phyloP scores from a whole-genome alignment of 352 stramenopile genomes.

The Globisporangium recalcitrans region DNA sequence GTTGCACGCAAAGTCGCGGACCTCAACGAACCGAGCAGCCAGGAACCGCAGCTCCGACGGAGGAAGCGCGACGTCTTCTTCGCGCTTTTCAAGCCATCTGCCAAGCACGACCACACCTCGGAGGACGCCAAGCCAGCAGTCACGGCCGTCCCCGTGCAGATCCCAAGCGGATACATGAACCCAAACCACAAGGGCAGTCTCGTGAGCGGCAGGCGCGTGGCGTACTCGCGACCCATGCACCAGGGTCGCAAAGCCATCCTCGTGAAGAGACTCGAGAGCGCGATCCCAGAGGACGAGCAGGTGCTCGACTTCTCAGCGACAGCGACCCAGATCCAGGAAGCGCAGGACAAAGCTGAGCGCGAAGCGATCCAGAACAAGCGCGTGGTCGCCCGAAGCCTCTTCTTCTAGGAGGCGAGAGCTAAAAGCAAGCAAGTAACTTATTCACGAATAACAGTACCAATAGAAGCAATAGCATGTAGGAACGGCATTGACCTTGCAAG shows the following conservation, averaged over 20 bases:
- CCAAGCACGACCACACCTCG: background rate
- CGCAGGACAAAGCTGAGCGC: background rate
- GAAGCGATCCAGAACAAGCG: background rate
- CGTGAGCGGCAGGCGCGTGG: slow-evolving; percentile 14
- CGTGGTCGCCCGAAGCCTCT: slow-evolving; percentile 3
- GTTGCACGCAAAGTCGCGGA: slow-evolving; percentile 1
- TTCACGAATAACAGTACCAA: background rate
- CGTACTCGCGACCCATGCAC: slow-evolving; percentile 15
- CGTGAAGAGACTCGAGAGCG: background rate
- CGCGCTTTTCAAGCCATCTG: slow-evolving; percentile 10
- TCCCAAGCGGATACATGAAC: slow-evolving; percentile 12
- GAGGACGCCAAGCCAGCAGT: background rate
- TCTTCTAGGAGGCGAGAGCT: background rate
- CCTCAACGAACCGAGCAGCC: background rate
- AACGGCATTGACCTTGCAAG: too few relatives aligned
- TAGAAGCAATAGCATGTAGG: too few relatives aligned
- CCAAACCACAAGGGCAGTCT: slow-evolving; percentile 8
- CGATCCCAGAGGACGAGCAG: slow-evolving; percentile 11
- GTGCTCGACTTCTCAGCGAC: slow-evolving; percentile 9
- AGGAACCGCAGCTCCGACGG: background rate
- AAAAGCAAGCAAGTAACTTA: background rate
- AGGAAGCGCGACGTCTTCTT: slow-evolving; percentile 16
- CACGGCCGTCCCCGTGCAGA: slow-evolving; percentile 2
- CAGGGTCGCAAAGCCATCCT: slow-evolving; percentile 3
- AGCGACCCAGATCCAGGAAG: background rate